Base-by-base conservation (phyloP, 495 filamentous ascomycete species). In the Penicillium lagena region DNA sequence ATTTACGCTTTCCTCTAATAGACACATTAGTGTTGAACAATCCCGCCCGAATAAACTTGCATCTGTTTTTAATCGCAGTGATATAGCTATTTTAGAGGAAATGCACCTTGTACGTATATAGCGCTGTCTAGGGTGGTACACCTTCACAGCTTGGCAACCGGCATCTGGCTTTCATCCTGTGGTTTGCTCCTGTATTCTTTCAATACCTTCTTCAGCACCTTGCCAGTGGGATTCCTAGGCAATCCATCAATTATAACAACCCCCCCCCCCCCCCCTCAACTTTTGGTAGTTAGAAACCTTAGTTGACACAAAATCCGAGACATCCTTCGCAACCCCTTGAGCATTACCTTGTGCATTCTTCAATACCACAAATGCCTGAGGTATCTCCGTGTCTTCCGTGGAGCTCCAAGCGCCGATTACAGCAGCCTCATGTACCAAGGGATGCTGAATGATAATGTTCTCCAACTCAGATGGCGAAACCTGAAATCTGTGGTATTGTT, bases 161-260 rank as follows among this genome's bases (percentile, higher is more conserved):
- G 22, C 22, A 3, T 22, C 6, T 6, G 22, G 22, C 3, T 4
- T 22, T 22, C 22, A 22, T 4, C 2, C 2, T 22, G 22, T 22
- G 22, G 22, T 3, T 22, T 22, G 22, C 22, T 4, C 22, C 4
- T 22, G 6, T 22, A 22, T 22, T 22, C 22, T 22, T 22, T 22
- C 22, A 22, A 22, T 6, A 22, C 11, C 8, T 27, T 15, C 41
- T 8, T 17, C 52, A 94, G 59, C 36, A 93, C 82, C 74, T 94
- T 94, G 2, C 88, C 88, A 54, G 77, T 81, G 1, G 74, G 72
- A 47, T 79, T 87, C 67, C 87, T 87, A 4, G 88, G 88, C 7
- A 94, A 71, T 48, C 69, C 66, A 46, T 89, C 77, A 11, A 90
- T 64, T 58, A 87, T 89, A 33, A 70, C 70, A 0, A 91, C 72